Base-by-base conservation (phyloP, 179 eudicot genomes). In the Drosera spatulata region DNA sequence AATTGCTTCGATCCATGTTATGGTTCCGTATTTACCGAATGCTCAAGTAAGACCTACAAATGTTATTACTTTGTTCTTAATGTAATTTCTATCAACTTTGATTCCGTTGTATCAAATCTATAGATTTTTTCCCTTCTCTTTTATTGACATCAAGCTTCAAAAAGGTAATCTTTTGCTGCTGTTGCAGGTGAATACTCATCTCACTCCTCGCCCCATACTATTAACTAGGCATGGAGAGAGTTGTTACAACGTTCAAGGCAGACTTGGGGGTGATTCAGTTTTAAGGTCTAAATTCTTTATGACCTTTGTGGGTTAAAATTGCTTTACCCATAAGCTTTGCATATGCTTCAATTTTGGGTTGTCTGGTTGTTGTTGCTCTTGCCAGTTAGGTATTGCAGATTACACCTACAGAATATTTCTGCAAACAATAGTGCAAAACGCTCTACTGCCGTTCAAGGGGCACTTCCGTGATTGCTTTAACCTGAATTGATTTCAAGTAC, bases 161-260 rank as follows among this genome's bases (percentile, higher is more conserved):
- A 15, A 8, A 50, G 5, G n/a, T 50, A 15, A 50, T 7, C n/a
- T 50, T 50, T 50, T 50, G 53, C 10, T 50, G 5, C 53, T 62
- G 50, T 58, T 77, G 71, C 79, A 93, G 99, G 97, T 93, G 62
- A 93, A 89, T 73, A 80, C 97, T 47, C 99, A 93, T 80, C 82
- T 93, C 73, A 93, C 97, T 10, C 99, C 99, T 10, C 93, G 99
- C 40, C 99, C 99, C 58, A 93, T 93, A 76, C 73, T 93, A 75
- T 94, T 93, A 53, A 93, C 99, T n/a, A 85, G 99, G 81, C 99
- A 93, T 71, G 99, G 99, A 68, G 94, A 93, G 82, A 93, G 99
- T 79, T 81, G 73, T 50, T 80, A 84, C 74, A 93, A 93, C 67
- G 95, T 93, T 65, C 78, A 94, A 80, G 86, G 82, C 75, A 80